Conservation (phyloP, 768 basidiomycete species). For the Chalciporus piperatus region DNA sequence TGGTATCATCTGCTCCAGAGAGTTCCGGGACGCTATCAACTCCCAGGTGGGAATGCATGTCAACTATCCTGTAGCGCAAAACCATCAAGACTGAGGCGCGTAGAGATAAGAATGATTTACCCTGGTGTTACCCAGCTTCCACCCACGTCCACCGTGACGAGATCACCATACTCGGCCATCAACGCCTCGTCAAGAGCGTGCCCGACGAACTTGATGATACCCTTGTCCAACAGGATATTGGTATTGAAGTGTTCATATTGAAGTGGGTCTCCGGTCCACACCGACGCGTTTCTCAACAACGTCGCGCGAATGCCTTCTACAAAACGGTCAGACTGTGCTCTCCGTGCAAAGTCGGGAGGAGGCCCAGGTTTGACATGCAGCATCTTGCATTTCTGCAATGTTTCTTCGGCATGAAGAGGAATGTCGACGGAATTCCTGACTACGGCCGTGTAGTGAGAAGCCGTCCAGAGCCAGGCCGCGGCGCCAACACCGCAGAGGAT, state of each 20-base stretch:
- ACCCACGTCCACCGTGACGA: constrained; percentile 56
- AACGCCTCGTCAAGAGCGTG: constrained; percentile 41
- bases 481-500: constrained; percentile 15
- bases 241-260: constrained; percentile 36
- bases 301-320: constrained; percentile 37
- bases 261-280: constrained; percentile 49
- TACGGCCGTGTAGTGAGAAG: constrained; percentile 11
- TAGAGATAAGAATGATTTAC: constrained; percentile 36
- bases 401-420: constrained; percentile 29
- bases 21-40: constrained; percentile 59
- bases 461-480: constrained; percentile 19
- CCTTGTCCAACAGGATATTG: constrained; percentile 40
- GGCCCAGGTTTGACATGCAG: constrained; percentile 39
- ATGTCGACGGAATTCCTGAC: constrained; percentile 16
- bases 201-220: constrained; percentile 35
- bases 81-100: constrained; percentile 35
- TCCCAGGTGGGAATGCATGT: constrained; percentile 80
- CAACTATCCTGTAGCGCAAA: constrained; percentile 42
- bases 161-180: constrained; percentile 35
- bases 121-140: constrained; percentile 71
- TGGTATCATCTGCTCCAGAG: constrained; percentile 52
- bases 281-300: constrained; percentile 45
- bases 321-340: constrained; percentile 38
- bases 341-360: constrained; percentile 30
- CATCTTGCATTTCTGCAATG: constrained; percentile 33